Evolutionary conservation across 2,329 filamentous ascomycete genomes (phyloP).

Genomic region (Saccharata proteae): DNA sequence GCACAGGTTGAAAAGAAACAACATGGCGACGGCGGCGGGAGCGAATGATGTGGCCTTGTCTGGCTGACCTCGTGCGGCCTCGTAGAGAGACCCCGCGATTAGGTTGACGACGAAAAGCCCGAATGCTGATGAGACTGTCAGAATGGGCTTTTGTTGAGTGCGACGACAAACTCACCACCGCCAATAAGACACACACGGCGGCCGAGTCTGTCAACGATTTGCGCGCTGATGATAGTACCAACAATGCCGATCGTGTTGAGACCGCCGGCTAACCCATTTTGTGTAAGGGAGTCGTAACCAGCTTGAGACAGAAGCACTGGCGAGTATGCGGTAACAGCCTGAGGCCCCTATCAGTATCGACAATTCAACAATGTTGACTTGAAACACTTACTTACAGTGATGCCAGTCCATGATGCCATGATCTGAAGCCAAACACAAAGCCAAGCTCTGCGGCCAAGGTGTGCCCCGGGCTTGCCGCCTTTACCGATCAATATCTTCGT

Average conservation of each 20-base stretch:
- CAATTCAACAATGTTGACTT: not conserved
- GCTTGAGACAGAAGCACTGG: conserved; percentile 22
- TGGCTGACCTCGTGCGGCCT: conserved; percentile 7
- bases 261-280: conserved; percentile 38
- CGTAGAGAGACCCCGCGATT: conserved; percentile 18
- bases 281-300: conserved; percentile 26
- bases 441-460: conserved; percentile 30
- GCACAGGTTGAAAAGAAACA: conserved; percentile 39
- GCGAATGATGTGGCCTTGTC: conserved; percentile 27
- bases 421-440: conserved; percentile 34
- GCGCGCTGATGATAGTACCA: conserved; percentile 39
- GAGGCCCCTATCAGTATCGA: too few species aligned
- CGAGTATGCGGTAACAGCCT: conserved; percentile 20
- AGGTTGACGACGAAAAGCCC: conserved; percentile 31
- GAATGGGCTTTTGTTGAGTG: too few species aligned
- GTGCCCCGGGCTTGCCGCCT: conserved; percentile 18
- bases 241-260: conserved; percentile 41
- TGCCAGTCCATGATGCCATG: conserved; percentile 34
- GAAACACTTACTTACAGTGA: conserved; percentile 18
- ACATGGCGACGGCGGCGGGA: conserved; percentile 35
- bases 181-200: conserved; percentile 30
- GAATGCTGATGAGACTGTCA: too few species aligned
- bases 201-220: conserved; percentile 40
- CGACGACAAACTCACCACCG: too few species aligned
- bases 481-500: conserved; percentile 24